Evolutionary conservation across 1,284 basidiomycete genomes (phyloP).

Genomic region (Cerrena zonata): DNA sequence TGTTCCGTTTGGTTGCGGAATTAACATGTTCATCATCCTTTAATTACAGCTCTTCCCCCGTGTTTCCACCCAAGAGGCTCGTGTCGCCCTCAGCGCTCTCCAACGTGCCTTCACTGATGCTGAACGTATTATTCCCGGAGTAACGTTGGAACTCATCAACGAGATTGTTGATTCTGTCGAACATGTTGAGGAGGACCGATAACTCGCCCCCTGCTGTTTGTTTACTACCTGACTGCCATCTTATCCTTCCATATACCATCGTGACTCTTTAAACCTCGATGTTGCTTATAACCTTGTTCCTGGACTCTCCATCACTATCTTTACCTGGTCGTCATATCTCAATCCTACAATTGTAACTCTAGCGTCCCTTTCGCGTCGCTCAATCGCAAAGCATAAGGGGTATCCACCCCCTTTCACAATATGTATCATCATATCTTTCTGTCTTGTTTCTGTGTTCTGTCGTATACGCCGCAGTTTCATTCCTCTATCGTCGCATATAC

Average conservation of each 20-base stretch:
- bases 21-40: conserved; percentile 8
- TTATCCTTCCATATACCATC: conserved; percentile 7
- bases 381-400: not conserved
- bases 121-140: conserved; percentile 81
- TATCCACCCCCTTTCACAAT: too few relatives aligned
- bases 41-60: conserved; percentile 73
- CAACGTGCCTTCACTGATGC: conserved; percentile 89
- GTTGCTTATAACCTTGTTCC: conserved; percentile 7
- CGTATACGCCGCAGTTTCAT: conserved; percentile 7
- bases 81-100: conserved; percentile 74
- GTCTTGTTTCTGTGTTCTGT: conserved; percentile 4
- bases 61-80: conserved; percentile 82
- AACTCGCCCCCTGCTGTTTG: conserved; percentile 11
- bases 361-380: not conserved
- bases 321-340: conserved; percentile 7
- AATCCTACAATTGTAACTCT: not conserved
- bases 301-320: conserved; percentile 13
- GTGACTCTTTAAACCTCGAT: not conserved
- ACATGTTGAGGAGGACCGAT: conserved; percentile 67
- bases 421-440: conserved; percentile 7
- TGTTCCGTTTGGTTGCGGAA: conserved; percentile 8
- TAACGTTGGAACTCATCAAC: conserved; percentile 76
- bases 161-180: conserved; percentile 90
- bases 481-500: conserved; percentile 12
- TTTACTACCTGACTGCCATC: conserved; percentile 3